phyloP scores from a whole-genome alignment of 78 protist genomes.

The Isochrysis galbana region DNA sequence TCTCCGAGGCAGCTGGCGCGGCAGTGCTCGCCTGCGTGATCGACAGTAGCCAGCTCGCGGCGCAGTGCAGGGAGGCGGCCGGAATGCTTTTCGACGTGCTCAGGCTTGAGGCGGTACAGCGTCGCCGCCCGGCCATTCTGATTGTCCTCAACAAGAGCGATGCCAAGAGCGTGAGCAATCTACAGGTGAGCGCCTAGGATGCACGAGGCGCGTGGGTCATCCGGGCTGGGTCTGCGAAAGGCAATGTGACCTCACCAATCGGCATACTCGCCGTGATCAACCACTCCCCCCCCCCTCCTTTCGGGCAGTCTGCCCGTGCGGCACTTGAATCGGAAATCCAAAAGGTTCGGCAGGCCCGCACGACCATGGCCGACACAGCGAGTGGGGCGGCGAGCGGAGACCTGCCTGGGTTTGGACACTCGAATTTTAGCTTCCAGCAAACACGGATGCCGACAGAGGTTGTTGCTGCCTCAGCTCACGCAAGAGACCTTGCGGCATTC shows the following conservation, averaged over 20 bases:
- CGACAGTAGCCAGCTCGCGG: neutral
- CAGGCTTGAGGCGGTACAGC: neutral
- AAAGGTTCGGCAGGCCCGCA: neutral
- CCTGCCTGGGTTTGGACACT: neutral
- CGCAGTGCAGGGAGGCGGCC: neutral
- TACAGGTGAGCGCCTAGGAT: too few species aligned
- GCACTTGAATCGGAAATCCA: neutral
- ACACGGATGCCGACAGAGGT: neutral
- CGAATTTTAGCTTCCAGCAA: neutral
- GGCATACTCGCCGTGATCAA: too few species aligned
- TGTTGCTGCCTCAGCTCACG: neutral
- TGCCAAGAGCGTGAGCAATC: neutral
- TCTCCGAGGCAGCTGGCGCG: neutral
- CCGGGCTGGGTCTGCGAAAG: too few species aligned
- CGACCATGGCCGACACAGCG: neutral
- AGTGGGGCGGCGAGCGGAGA: neutral
- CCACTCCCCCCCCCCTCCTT: too few species aligned
- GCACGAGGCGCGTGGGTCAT: too few species aligned
- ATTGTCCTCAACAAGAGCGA: neutral
- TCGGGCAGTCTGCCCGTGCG: neutral
- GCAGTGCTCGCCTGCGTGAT: neutral
- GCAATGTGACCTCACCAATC: too few species aligned
- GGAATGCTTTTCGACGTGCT: neutral
- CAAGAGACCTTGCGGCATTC: neutral
- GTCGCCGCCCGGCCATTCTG: neutral